Base-by-base conservation (phyloP, 495 filamentous ascomycete species). In the Lophium mytilinum region DNA sequence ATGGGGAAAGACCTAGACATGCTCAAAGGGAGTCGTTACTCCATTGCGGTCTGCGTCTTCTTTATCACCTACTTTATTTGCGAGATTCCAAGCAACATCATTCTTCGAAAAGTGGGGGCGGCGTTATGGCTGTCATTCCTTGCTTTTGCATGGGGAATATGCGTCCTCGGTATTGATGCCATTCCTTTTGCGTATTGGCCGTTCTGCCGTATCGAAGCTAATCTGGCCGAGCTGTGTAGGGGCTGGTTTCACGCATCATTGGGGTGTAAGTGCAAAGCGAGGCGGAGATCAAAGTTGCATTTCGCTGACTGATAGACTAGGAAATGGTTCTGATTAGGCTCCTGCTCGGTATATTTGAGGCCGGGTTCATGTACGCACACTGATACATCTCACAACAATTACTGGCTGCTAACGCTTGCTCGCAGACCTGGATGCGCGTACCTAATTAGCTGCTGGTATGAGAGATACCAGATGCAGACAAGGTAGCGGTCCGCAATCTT, bases 51-150 rank as follows among this genome's bases (percentile, higher is more conserved):
- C 14, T 68, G 85, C 40, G 75, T 84, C 60, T 86, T 87, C 73
- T 87, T 85, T 70, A 71, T 82, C 15, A 75, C 83, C n/a, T 87
- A 86, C 58, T 68, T 83, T 24, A 34, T 85, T 56, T 83, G 82
- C 65, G 82, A 87, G 61, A 76, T 81, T 5, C 81, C 80, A 0
- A 69, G 73, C 63, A 79, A 82, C 0, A 66, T 85, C 33, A 55
- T 85, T 0, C 71, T 78, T 12, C 76, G 83, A 7, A 82, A 81
- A 58, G 55, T 86, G 17, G 83, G 83, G 0, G 83, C 84, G 0
- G 73, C 81, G 0, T 65, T 72, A 1, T 83, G 83, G 57, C 63
- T 87, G 11, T 60, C 74, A 0, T 60, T 62, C 15, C 81, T 86
- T 56, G 76, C 78, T 24, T 37, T 81, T 5, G 62, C 77, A 3